Base-by-base conservation (phyloP, 2,329 filamentous ascomycete genomes). In the Onygenales sp. region DNA sequence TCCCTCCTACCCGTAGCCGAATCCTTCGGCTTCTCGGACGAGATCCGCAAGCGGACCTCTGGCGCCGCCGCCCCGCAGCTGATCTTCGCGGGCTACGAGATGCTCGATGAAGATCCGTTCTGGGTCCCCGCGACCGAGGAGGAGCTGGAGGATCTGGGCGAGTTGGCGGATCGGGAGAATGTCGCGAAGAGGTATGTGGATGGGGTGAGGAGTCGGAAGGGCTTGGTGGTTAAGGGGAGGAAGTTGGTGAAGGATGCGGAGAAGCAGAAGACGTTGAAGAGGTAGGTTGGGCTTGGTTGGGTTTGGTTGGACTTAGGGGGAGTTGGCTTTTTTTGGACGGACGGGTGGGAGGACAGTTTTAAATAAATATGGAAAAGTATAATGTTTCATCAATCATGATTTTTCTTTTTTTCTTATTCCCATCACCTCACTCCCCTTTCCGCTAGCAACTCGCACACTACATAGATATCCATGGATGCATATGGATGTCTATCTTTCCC, bases 41-140 rank as follows among this genome's bases (percentile, higher is more conserved):
- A 98, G 72, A 97, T 98, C 74, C 84, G 93, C 55, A 97, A 97
- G 74, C 82, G 91, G 6, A 95, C 90, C 0, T 90, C 85, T 6
- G 93, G 93, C 2, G 89, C 87, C 2, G 93, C 93, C 0, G 87
- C 89, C 63, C 93, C 93, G 49, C 93, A 97, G 76, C 78, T 98
- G 39, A 86, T 95, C 57, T 98, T 97, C 67, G 82, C 88, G 7
- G 93, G 93, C 0, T 98, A 91, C 66, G 89, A 96, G 70, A 81
- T 95, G 61, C 77, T 97, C 2, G 90, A 97, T 67, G 86, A 96
- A 72, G 93, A 98, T 74, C 93, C 93, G 0, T 95, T 94, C 75
- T 98, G 93, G 93, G 90, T 95, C 46, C 93, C 93, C 1, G 90
- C 89, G 59, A 97, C 92, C 0, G 93, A 97, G 66, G 93, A 97